Base-by-base conservation (phyloP, 2,329 filamentous ascomycete species). In the Bisporella sp. region DNA sequence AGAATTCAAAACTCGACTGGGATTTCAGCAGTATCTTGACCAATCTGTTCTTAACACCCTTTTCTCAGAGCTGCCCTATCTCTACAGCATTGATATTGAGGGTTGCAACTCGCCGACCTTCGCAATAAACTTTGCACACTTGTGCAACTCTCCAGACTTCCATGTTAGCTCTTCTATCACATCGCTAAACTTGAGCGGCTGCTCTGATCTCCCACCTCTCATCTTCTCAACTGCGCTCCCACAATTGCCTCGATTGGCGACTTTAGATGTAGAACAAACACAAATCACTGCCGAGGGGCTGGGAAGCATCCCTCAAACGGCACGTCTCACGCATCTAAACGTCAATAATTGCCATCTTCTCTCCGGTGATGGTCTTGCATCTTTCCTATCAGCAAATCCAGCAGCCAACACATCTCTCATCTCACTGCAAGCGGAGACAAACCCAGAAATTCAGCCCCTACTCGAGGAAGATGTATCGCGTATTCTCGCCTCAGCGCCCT, bases 1-100 rank as follows among this genome's bases (percentile, higher is more conserved):
- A 63, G 87, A 90, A 68, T 87, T 89, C 62, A 72, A 90, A 45
- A 78, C 81, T 11, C 85, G 89, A 70, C 85, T 90, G 68, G 85
- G 89, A 59, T 72, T 91, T 46, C 85, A 91, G 58, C 31, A 28
- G 9, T 32, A 46, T 7, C 72, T 91, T 9, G 42, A 43, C 29
- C 43, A 42, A 8, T 5, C 33, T 31, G 21, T 50, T 21, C 40
- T 55, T 11, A 32, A 21, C 29, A 21, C 60, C 82, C 87, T 53
- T 12, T 47, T 53, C 28, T 13, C 32, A 32, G 32, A 35, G 8
- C 28, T 53, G 1, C 44, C 43, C 5, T 41, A 44, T 35, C 33
- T 53, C 29, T 33, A 47, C 31, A 43, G 31, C 32, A 29, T 53
- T 31, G 51, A 53, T 29, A 5, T 53, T 7, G 30, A 32, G 13